phyloP scores from a whole-genome alignment of 176 grass and related monocot genomes.

The Aegilops speltoides region DNA sequence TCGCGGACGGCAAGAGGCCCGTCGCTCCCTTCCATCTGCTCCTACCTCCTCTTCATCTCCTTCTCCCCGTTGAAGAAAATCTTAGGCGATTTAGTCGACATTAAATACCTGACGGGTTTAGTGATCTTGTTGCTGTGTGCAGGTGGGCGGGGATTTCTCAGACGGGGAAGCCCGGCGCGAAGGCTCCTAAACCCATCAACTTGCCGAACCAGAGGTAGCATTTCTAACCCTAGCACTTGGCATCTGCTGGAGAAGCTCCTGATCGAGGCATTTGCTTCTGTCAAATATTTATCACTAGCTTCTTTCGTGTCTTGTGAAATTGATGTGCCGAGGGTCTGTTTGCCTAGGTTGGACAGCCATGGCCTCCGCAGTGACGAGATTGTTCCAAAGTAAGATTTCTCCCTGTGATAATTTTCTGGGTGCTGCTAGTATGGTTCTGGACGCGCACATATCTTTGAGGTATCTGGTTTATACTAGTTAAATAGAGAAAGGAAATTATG shows the following conservation, averaged over 20 bases:
- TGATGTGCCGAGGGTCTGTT: slow-evolving; percentile 3
- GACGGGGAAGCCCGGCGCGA: slow-evolving; percentile 42
- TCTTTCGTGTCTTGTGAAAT: not conserved
- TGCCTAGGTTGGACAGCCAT: slow-evolving; percentile 65
- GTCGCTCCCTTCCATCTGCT: not conserved
- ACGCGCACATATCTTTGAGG: not conserved
- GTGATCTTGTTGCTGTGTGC: not conserved
- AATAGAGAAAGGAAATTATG: not conserved
- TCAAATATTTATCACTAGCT: not conserved
- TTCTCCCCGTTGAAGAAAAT: not conserved
- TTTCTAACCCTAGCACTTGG: not conserved
- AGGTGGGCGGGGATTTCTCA: slow-evolving; percentile 43
- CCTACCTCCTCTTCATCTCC: not conserved
- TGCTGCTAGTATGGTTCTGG: not conserved
- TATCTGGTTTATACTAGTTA: slow-evolving; percentile 5
- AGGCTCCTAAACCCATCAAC: slow-evolving; percentile 44
- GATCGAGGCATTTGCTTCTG: not conserved
- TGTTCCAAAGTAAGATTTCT: slow-evolving; percentile 15
- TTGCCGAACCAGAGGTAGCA: slow-evolving; percentile 34
- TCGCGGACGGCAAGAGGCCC: not conserved
- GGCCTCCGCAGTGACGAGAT: slow-evolving; percentile 54
- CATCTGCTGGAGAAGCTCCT: not conserved
- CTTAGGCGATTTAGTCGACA: not conserved
- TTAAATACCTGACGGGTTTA: not conserved
- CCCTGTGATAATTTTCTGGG: not conserved